phyloP scores from a whole-genome alignment of 1,284 basidiomycete genomes.

The Meira nashicola region DNA sequence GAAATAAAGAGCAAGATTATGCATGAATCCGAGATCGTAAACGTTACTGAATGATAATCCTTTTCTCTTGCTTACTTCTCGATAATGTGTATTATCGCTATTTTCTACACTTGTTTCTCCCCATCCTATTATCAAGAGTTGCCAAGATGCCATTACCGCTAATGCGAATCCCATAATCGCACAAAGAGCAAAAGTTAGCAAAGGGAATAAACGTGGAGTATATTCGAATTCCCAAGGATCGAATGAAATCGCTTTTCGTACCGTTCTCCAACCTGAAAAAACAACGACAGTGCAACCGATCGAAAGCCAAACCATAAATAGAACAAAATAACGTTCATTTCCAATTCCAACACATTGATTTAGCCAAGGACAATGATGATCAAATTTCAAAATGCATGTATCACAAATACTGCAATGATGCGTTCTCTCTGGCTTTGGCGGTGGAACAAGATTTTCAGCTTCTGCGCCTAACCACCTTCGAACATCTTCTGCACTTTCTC shows the following conservation, averaged over 20 bases:
- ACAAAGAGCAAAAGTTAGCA: conserved; percentile 63
- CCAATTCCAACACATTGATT: conserved; percentile 91
- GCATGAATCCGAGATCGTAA: conserved; percentile 72
- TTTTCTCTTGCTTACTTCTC: conserved; percentile 59
- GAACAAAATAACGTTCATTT: conserved; percentile 90
- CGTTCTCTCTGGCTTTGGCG: conserved; percentile 75
- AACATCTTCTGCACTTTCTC: conserved; percentile 33
- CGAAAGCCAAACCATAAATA: conserved; percentile 70
- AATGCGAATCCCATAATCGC: conserved; percentile 71
- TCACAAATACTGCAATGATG: conserved; percentile 95
- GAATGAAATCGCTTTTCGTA: conserved; percentile 3
- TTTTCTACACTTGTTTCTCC: conserved; percentile 88
- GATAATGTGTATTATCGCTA: conserved; percentile 64
- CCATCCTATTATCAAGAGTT: conserved; percentile 68
- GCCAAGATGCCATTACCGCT: conserved; percentile 72
- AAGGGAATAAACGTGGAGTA: conserved; percentile 67
- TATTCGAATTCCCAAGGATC: conserved; percentile 62
- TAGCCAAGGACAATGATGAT: conserved; percentile 66
- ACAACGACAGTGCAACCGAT: conserved; percentile 37
- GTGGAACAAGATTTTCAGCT: conserved; percentile 43
- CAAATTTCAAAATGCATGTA: conserved; percentile 80
- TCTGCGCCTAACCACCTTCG: conserved; percentile 40
- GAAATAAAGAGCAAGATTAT: conserved; percentile 81
- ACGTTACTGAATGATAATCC: conserved; percentile 78
- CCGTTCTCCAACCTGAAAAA: conserved; percentile 20